Evolutionary conservation across 1,284 basidiomycete species (phyloP).

Genomic region (Cryptococcus maquisensis): DNA sequence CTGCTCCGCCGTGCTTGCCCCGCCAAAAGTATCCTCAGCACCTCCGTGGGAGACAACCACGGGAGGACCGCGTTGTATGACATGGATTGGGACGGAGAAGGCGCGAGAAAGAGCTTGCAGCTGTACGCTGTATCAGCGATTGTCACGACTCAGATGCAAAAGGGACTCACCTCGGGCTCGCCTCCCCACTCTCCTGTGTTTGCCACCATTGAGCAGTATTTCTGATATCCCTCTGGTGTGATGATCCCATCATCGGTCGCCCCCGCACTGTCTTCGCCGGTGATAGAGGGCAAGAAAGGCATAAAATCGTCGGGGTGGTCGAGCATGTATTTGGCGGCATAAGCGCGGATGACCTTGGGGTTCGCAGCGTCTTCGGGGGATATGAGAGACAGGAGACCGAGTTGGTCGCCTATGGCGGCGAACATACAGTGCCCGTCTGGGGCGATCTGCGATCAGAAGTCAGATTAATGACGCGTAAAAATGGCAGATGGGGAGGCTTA

Average conservation of each 20-base stretch:
- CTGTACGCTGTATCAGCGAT: conserved; percentile 27
- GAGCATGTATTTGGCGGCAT: conserved; percentile 78
- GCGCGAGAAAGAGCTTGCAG: conserved; percentile 82
- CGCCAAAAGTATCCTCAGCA: conserved; percentile 36
- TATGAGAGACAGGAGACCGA: conserved; percentile 43
- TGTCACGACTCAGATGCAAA: not conserved
- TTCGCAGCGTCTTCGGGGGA: conserved; percentile 10
- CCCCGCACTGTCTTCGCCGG: conserved; percentile 70
- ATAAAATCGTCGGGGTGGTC: conserved; percentile 85
- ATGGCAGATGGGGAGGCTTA: conserved; percentile 34
- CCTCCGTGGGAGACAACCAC: conserved; percentile 73
- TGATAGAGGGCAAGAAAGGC: conserved; percentile 79
- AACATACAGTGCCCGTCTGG: conserved; percentile 96
- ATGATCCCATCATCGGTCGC: conserved; percentile 68
- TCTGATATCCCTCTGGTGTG: conserved; percentile 62
- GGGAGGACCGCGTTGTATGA: conserved; percentile 79
- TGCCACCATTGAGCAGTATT: conserved; percentile 75
- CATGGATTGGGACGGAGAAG: conserved; percentile 84
- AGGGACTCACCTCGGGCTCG: conserved; percentile 71
- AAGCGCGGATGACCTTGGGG: conserved; percentile 55
- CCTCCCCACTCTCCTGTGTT: conserved; percentile 92
- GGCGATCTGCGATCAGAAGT: conserved; percentile 60
- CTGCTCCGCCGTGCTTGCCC: conserved; percentile 43
- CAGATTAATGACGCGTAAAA: no score
- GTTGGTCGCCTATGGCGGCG: conserved; percentile 82